Base-by-base conservation (phyloP, 139 green algal genomes). In the Cymbomonas tetramitiformis region DNA sequence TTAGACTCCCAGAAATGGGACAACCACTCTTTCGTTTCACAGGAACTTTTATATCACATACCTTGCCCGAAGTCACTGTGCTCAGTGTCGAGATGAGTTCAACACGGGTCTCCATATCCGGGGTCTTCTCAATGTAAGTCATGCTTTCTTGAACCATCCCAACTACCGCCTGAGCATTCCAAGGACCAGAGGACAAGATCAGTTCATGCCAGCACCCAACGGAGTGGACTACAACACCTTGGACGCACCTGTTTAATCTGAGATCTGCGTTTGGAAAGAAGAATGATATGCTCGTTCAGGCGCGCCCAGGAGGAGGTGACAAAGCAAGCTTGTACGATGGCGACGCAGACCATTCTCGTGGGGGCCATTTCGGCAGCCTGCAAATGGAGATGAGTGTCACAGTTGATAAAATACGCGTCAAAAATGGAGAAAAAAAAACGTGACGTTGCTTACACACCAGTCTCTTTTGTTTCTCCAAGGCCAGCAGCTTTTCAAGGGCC, bases 191-290 rank as follows among this genome's bases (percentile, higher is more conserved):
- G 46, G 21, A 26, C 38, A 12, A 62, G 19, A 15, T 12, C 39
- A 58, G 50, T 10, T 53, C 15, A 10, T 51, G n/a, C 15, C n/a
- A n/a, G n/a, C n/a, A n/a, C n/a, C n/a, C n/a, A n/a, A n/a, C 25
- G 30, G 9, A 46, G 50, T n/a, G n/a, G n/a, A n/a, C n/a, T n/a
- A n/a, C n/a, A n/a, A 2, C n/a, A n/a, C n/a, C n/a, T n/a, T n/a
- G n/a, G n/a, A n/a, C n/a, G n/a, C n/a, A 83, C 83, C 75, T 94
- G 83, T 71, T 96, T 96, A 3, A 98, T 67, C 76, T 99, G 92
- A 5, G 74, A 76, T 2, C 92, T 64, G n/a, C 91, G 68, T 77
- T 99, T 99, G 18, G 87, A 76, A n/a, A 99, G 73, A 50, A 94
- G 65, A 46, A 89, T 56, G 28, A 98, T 81, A 43, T 94, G 75